phyloP scores from a whole-genome alignment of 768 basidiomycete species.

The Piloderma croceum region DNA sequence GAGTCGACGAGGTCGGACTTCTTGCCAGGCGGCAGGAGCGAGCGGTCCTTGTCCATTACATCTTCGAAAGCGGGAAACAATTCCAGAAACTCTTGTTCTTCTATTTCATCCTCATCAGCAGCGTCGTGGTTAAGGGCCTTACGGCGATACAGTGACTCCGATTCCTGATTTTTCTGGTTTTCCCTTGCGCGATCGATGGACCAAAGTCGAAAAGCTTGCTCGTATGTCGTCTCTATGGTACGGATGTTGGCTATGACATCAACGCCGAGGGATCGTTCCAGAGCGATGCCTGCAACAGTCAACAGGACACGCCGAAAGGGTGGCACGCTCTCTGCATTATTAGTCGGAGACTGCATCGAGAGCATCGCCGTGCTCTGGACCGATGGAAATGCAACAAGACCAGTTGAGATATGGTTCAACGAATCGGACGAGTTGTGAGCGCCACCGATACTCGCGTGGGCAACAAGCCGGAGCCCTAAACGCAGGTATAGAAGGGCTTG shows the following conservation, averaged over 20 bases:
- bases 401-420: conserved; percentile 20
- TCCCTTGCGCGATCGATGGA: conserved; percentile 69
- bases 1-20: conserved; percentile 25
- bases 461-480: conserved; percentile 61
- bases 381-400: conserved; percentile 52
- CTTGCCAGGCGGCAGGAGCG: not conserved
- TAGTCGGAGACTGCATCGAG: conserved; percentile 19
- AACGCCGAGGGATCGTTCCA: conserved; percentile 41
- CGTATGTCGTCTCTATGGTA: conserved; percentile 49
- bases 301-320: conserved; percentile 44
- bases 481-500: conserved; percentile 61
- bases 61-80: conserved; percentile 86
- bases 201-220: conserved; percentile 78
- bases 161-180: conserved; percentile 54
- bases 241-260: conserved; percentile 24
- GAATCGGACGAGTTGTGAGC: conserved; percentile 17
- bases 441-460: conserved; percentile 13
- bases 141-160: conserved; percentile 72
- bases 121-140: conserved; percentile 48
- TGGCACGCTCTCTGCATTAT: conserved; percentile 23
- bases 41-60: conserved; percentile 33
- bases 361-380: conserved; percentile 37
- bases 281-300: conserved; percentile 40
- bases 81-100: conserved; percentile 76
- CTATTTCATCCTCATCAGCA: conserved; percentile 64